A percentile compares a stretch with the other conserved stretches of the same genome.
Conservation (phyloP, 2,329 filamentous ascomycete genomes). For the Tolypocladium tundrense region DNA sequence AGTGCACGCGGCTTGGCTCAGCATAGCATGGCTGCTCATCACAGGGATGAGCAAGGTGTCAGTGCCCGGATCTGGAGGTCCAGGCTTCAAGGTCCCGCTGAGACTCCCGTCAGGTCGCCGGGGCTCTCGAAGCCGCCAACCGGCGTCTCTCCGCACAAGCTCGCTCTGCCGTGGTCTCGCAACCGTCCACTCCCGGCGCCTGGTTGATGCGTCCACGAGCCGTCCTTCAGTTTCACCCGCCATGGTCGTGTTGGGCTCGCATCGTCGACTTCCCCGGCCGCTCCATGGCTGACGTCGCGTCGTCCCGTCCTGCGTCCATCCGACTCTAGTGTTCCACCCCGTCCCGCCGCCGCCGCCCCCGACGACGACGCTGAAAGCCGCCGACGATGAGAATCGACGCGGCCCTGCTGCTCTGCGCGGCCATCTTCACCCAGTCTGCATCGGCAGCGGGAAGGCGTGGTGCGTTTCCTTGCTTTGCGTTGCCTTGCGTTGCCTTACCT, state of each 20-base stretch:
- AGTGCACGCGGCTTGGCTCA: no score
- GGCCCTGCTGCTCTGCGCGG: constrained; percentile 7
- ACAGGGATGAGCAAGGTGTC: no score
- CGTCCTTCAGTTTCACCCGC: not conserved
- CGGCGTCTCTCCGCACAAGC: not conserved
- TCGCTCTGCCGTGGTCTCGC: not conserved
- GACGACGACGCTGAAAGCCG: not conserved
- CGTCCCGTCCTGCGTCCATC: not conserved
- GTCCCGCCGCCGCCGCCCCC: not conserved
- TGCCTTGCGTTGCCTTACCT: not conserved
- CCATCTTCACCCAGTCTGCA: constrained; percentile 4
- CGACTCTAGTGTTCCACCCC: not conserved
- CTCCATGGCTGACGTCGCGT: constrained; percentile 1
- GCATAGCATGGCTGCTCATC: no score
- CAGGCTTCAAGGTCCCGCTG: no score
- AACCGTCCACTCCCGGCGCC: not conserved
- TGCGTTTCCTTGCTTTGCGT: constrained; percentile 4
- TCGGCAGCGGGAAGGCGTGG: constrained; percentile 6
- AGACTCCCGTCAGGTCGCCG: no score
- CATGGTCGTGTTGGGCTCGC: constrained; percentile 1
- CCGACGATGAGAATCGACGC: constrained; percentile 9
- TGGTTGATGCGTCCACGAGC: not conserved
- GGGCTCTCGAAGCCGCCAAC: not conserved
- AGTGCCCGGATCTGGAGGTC: no score
- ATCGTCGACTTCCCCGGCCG: not conserved